Conservation (phyloP, 805 yeast genomes). For the Wickerhamomyces hampshirensis region DNA sequence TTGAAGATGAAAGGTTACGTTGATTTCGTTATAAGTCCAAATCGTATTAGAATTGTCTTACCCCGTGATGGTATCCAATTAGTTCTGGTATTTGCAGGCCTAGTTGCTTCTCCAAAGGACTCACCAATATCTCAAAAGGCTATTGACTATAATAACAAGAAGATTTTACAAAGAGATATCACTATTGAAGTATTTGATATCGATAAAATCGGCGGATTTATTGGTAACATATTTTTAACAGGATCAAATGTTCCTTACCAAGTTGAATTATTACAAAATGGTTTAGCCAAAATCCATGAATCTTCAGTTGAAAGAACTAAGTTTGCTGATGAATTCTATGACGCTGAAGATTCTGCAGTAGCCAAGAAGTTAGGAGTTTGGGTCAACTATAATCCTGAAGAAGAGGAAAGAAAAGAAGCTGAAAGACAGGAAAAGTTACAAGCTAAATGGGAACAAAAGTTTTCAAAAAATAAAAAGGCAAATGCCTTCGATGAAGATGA, state of each 20-base stretch:
- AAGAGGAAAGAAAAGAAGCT: conserved; percentile 28
- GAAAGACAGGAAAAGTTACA: conserved; percentile 23
- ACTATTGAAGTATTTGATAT: conserved; percentile 61
- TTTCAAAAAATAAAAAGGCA: conserved; percentile 18
- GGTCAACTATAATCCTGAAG: conserved; percentile 49
- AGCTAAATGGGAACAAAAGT: conserved; percentile 21
- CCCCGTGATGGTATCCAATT: conserved; percentile 71
- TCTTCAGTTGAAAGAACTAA: conserved; percentile 57
- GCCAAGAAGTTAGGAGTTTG: conserved; percentile 57
- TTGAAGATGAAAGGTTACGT: conserved; percentile 62
- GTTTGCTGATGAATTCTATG: conserved; percentile 46
- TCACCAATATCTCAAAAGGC: conserved; percentile 43
- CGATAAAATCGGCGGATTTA: conserved; percentile 78
- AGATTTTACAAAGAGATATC: conserved; percentile 67
- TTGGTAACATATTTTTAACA: conserved; percentile 60
- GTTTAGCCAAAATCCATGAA: conserved; percentile 61
- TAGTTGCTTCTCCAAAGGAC: conserved; percentile 39
- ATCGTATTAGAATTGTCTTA: conserved; percentile 57
- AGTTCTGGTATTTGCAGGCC: conserved; percentile 73
- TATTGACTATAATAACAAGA: conserved; percentile 45
- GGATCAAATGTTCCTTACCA: conserved; percentile 54
- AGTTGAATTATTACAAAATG: conserved; percentile 50
- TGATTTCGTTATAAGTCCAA: conserved; percentile 66
- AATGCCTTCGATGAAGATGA: conserved; percentile 22
- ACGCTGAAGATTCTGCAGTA: conserved; percentile 62